Conservation (phyloP, 2,329 filamentous ascomycete genomes). For the Dactylellina leptospora region DNA sequence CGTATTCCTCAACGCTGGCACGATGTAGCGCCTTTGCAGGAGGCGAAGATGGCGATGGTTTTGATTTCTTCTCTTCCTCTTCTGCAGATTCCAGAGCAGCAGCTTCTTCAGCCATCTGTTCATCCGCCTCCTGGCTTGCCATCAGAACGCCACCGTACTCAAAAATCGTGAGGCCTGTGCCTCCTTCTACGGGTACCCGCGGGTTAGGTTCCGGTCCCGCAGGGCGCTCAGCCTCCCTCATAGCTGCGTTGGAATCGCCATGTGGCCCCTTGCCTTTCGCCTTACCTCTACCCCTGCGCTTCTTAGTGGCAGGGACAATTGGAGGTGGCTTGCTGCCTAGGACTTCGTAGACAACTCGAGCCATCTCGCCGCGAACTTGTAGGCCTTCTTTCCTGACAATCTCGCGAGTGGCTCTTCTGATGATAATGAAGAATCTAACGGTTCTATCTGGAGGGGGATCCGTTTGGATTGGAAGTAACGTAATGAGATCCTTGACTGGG, state of each 20-base stretch:
- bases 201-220: conserved; percentile 46
- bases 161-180: conserved; percentile 50
- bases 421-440: conserved; percentile 55
- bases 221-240: conserved; percentile 49
- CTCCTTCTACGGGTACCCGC: conserved; percentile 42
- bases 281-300: conserved; percentile 48
- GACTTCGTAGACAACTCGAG: conserved; percentile 50
- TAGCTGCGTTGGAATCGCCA: conserved; percentile 35
- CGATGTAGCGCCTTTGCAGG: conserved; percentile 6
- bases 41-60: conserved; percentile 21
- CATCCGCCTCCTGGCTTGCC: conserved; percentile 46
- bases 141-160: conserved; percentile 52
- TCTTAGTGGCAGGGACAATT: conserved; percentile 51
- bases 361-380: conserved; percentile 50
- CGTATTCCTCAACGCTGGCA: conserved; percentile 42
- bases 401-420: conserved; percentile 51
- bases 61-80: conserved; percentile 21
- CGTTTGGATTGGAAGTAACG: conserved; percentile 54
- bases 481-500: conserved; percentile 53
- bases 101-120: conserved; percentile 47
- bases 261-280: conserved; percentile 48
- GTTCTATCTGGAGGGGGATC: conserved; percentile 53
- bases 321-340: conserved; percentile 52
- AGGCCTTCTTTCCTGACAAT: conserved; percentile 50
- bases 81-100: conserved; percentile 29